A percentile compares a stretch with the other conserved stretches of the same genome.
phyloP scores from a whole-genome alignment of 1,284 basidiomycete species.

The Cryptococcus hybrid region DNA sequence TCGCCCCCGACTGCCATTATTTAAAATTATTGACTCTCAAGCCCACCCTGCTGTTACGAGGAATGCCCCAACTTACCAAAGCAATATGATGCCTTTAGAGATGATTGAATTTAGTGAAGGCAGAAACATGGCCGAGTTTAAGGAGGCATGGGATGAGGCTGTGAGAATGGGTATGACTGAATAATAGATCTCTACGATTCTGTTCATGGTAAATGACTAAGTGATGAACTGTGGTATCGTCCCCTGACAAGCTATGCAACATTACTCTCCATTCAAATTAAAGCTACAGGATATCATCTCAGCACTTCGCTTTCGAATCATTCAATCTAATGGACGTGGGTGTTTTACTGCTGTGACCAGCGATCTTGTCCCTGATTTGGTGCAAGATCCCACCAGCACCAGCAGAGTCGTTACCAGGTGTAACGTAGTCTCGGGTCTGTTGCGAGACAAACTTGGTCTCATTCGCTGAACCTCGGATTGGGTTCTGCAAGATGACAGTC shows the following conservation, averaged over 20 bases:
- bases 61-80: slow-evolving; percentile 71
- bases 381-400: slow-evolving; percentile 8
- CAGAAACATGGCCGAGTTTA: slow-evolving; percentile 68
- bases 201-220: neutral
- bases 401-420: slow-evolving; percentile 17
- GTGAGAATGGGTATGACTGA: slow-evolving; percentile 27
- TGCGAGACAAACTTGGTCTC: slow-evolving; percentile 11
- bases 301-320: neutral
- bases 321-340: neutral
- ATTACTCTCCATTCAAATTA: neutral
- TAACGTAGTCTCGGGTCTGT: slow-evolving; percentile 13
- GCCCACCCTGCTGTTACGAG: slow-evolving; percentile 64
- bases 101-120: slow-evolving; percentile 75
- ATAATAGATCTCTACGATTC: neutral
- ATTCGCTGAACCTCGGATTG: slow-evolving; percentile 14
- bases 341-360: neutral
- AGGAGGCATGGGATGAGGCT: slow-evolving; percentile 41
- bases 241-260: neutral
- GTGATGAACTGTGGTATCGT: neutral
- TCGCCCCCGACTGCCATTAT: slow-evolving; percentile 51
- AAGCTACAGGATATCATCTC: neutral
- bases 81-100: slow-evolving; percentile 92
- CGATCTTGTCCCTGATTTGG: slow-evolving; percentile 2
- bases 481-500: slow-evolving; percentile 2
- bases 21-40: slow-evolving; percentile 70